phyloP scores from a whole-genome alignment of 177 flowering plant genomes.

The Vitis hybrid region DNA sequence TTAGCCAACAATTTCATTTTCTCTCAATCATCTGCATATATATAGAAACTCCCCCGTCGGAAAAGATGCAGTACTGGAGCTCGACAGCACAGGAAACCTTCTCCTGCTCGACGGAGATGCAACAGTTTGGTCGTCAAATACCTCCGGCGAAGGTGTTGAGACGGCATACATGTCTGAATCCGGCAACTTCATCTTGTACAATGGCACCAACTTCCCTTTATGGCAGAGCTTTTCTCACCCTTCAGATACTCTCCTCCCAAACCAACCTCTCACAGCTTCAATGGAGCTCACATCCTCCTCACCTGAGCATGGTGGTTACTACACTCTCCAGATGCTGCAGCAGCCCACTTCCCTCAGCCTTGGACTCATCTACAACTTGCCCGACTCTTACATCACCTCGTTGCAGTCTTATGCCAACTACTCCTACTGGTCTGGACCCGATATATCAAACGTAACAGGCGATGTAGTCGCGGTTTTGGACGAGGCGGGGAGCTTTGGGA shows the following conservation, averaged over 20 bases:
- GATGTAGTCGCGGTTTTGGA: slow-evolving; percentile 67
- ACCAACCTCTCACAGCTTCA: slow-evolving; percentile 61
- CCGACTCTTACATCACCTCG: slow-evolving; percentile 25
- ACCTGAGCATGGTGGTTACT: slow-evolving; percentile 47
- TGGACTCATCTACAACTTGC: slow-evolving; percentile 63
- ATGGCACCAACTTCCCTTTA: slow-evolving; percentile 12
- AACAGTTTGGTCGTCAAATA: slow-evolving; percentile 75
- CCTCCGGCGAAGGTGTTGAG: slow-evolving; percentile 47
- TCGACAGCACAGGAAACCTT: slow-evolving; percentile 74
- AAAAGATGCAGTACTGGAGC: slow-evolving; percentile 61
- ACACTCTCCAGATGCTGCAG: slow-evolving; percentile 78
- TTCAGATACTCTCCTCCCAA: slow-evolving; percentile 83
- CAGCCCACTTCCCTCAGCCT: slow-evolving; percentile 74
- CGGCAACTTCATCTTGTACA: slow-evolving; percentile 71
- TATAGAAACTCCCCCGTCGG: slow-evolving; percentile 73
- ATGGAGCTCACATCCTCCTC: slow-evolving; percentile 56
- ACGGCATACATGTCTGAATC: slow-evolving; percentile 59
- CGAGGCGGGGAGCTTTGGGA: slow-evolving; percentile 73
- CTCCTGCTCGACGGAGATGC: slow-evolving; percentile 41
- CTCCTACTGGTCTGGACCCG: slow-evolving; percentile 86
- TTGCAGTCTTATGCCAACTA: slow-evolving; percentile 43
- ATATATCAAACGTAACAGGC: slow-evolving; percentile 84
- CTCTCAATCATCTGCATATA: slow-evolving; percentile 40
- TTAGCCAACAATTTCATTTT: slow-evolving; percentile 39
- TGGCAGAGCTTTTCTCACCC: slow-evolving; percentile 90